Evolutionary conservation across 2,329 filamentous ascomycete genomes (phyloP).

Genomic region (Penicillium sp.): DNA sequence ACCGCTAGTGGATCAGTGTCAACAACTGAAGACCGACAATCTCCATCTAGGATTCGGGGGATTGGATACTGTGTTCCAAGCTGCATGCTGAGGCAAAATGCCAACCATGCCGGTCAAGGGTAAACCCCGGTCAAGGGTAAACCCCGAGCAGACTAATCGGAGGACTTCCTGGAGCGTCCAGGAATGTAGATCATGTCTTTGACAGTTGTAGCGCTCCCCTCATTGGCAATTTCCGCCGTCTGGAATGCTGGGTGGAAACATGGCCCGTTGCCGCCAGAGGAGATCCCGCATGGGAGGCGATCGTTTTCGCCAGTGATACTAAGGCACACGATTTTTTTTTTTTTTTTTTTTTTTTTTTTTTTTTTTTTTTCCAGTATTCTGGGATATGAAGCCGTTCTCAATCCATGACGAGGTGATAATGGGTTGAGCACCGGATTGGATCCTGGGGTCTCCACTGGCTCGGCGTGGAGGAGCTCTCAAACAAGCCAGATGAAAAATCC

Average conservation of each 20-base stretch:
- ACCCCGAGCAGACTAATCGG: constrained; percentile 4
- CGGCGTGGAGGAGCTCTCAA: neutral
- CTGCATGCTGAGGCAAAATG: neutral
- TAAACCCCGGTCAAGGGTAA: neutral
- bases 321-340: neutral
- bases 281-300: neutral
- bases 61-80: neutral
- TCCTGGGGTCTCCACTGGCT: neutral
- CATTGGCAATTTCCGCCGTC: neutral
- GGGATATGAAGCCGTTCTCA: neutral
- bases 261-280: neutral
- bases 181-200: constrained; percentile 13
- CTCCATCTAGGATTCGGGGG: neutral
- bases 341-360: too few relatives aligned
- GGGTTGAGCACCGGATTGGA: constrained; percentile 2
- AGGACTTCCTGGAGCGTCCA: neutral
- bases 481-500: neutral
- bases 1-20: neutral
- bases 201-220: neutral
- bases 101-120: neutral
- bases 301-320: neutral
- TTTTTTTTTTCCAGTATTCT: neutral
- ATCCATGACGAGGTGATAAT: constrained; percentile 20
- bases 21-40: neutral
- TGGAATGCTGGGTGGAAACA: neutral